Conservation (phyloP, 2,329 filamentous ascomycete species). For the Diplodia intermedia region DNA sequence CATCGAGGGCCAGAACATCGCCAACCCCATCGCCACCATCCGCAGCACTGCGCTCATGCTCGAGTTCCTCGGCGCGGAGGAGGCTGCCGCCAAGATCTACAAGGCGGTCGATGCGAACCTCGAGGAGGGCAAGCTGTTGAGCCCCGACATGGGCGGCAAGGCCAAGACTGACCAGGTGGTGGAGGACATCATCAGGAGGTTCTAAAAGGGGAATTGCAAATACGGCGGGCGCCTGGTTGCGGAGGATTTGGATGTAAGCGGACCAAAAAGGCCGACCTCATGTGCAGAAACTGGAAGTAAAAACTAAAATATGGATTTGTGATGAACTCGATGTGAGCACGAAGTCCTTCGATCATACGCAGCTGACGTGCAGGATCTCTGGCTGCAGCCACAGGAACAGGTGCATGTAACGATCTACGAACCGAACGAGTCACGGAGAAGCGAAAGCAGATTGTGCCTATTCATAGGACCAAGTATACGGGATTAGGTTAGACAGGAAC, state of each 20-base stretch:
- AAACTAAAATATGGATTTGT: conserved; percentile 1
- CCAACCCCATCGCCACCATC: conserved; percentile 95
- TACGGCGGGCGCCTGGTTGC: background rate
- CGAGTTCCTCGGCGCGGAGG: conserved; percentile 88
- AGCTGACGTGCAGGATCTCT: conserved; percentile 24
- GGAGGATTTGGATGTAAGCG: background rate
- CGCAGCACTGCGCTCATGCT: conserved; percentile 92
- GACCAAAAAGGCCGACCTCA: background rate
- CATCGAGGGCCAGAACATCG: conserved; percentile 89
- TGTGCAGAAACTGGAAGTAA: conserved; percentile 7
- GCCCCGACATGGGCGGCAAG: conserved; percentile 87
- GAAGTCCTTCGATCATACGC: conserved; percentile 9
- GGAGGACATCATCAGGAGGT: conserved; percentile 80
- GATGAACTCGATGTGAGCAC: background rate
- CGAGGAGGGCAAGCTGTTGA: conserved; percentile 80
- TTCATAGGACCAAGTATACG: too few species aligned
- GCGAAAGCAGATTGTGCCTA: too few species aligned
- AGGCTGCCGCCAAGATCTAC: conserved; percentile 88
- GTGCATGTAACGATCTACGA: conserved; percentile 26
- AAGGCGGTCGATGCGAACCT: conserved; percentile 89
- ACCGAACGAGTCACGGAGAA: too few species aligned
- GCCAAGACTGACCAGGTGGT: conserved; percentile 87
- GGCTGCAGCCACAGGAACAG: conserved; percentile 18
- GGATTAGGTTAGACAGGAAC: too few species aligned
- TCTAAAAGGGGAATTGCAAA: conserved; percentile 60